Conservation (phyloP, 192 early-diverging fungal species). For the Backusella macrospora region DNA sequence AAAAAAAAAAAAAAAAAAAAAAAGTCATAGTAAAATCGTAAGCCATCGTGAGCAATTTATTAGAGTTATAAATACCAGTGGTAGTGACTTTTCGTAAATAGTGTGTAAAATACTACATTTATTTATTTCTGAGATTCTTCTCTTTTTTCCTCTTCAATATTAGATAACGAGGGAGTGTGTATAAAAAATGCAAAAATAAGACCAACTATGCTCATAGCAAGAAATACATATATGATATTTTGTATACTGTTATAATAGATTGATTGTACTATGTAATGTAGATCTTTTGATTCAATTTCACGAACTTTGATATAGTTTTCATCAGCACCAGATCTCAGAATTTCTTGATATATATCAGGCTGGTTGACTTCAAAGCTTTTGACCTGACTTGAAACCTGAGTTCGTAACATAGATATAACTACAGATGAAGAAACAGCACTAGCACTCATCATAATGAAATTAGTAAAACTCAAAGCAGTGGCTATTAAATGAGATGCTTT, state of each 20-base stretch:
- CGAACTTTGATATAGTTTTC: slow-evolving; percentile 6
- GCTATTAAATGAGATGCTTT: background rate
- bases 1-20: too few species aligned
- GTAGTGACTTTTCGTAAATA: too few species aligned
- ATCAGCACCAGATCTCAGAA: background rate
- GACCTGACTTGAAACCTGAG: background rate
- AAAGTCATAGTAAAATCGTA: too few species aligned
- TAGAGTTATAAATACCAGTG: too few species aligned
- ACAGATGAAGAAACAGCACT: background rate
- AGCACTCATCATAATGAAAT: background rate
- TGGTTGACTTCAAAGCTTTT: background rate
- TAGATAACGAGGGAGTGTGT: background rate
- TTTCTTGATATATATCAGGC: background rate
- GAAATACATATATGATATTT: background rate
- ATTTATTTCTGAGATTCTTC: background rate
- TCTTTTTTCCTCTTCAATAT: background rate
- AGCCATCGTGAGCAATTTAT: too few species aligned
- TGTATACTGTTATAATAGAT: background rate
- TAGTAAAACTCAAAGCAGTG: background rate
- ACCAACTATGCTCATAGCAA: background rate
- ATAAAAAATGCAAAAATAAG: background rate
- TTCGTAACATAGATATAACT: background rate
- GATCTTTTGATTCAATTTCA: background rate
- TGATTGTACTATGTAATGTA: background rate
- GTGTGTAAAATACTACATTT: background rate